Conservation (phyloP, 2,329 filamentous ascomycete species). For the Cladosporium phlei region DNA sequence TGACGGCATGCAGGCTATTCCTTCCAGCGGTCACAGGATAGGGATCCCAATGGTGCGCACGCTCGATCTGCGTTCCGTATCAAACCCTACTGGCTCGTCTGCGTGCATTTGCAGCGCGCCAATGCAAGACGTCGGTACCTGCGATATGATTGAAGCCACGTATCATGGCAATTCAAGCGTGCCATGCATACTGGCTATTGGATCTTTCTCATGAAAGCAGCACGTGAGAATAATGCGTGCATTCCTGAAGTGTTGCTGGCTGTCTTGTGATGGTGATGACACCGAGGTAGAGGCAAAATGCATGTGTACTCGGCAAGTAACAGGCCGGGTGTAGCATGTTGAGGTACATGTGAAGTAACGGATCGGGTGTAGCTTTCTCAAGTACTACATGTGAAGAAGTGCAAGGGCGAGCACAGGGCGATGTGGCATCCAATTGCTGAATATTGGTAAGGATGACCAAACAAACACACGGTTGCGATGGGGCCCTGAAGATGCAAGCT, state of each 20-base stretch:
- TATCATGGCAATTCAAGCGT: conserved; percentile 1
- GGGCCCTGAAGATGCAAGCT: no score
- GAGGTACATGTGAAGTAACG: no score
- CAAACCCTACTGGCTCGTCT: conserved; percentile 5
- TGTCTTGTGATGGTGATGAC: background rate
- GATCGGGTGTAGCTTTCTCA: no score
- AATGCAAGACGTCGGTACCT: conserved; percentile 9
- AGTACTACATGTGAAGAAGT: no score
- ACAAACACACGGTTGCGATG: no score
- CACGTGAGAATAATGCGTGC: conserved; percentile 1
- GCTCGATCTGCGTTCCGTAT: background rate
- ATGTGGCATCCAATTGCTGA: no score
- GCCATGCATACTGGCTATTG: background rate
- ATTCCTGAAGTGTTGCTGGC: background rate
- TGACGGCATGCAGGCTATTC: conserved; percentile 1
- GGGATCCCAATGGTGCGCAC: background rate
- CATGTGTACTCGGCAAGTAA: no score
- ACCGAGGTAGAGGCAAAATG: no score
- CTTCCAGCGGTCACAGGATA: background rate
- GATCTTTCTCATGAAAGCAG: background rate
- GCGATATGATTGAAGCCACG: conserved; percentile 7
- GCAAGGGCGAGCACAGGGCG: no score
- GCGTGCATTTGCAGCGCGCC: conserved; percentile 2
- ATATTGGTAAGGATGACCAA: no score
- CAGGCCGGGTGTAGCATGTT: no score